Percentiles rank a stretch among this genome's conserved stretches.
Evolutionary conservation across 129 eudicot genomes (phyloP).

Genomic region (Helichrysum umbraculigerum): DNA sequence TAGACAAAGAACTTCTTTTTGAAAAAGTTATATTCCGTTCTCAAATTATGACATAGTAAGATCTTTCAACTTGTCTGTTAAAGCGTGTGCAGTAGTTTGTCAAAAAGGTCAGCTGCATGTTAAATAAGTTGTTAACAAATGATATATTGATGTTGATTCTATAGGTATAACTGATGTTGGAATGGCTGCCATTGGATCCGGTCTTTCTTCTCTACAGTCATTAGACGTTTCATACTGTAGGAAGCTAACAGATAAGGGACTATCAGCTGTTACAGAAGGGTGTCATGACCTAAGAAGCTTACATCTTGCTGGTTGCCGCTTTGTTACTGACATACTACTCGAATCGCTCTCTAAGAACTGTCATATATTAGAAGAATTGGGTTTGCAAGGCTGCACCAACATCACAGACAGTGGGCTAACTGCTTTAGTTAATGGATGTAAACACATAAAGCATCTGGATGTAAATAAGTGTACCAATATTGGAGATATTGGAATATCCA

Average conservation of each 20-base stretch:
- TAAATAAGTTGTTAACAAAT: neutral
- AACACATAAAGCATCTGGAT: slow-evolving; percentile 57
- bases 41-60: neutral
- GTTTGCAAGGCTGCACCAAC: slow-evolving; percentile 75
- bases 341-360: slow-evolving; percentile 73
- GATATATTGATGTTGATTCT: slow-evolving; percentile 27
- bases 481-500: slow-evolving; percentile 71
- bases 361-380: slow-evolving; percentile 58
- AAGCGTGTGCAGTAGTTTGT: slow-evolving; percentile 7
- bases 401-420: slow-evolving; percentile 77
- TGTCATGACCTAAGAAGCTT: slow-evolving; percentile 67
- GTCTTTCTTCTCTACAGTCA: slow-evolving; percentile 64
- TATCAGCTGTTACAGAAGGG: slow-evolving; percentile 88
- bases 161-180: slow-evolving; percentile 90
- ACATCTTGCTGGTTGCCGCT: slow-evolving; percentile 82
- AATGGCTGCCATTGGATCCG: slow-evolving; percentile 58
- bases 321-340: slow-evolving; percentile 59
- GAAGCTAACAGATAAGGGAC: slow-evolving; percentile 80
- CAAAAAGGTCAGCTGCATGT: neutral
- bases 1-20: neutral
- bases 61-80: neutral
- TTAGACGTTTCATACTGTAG: slow-evolving; percentile 86
- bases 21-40: neutral
- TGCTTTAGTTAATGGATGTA: slow-evolving; percentile 69
- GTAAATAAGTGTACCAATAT: slow-evolving; percentile 82